phyloP scores from a whole-genome alignment of 2,329 filamentous ascomycete species.

The Epichloe sylvatica region DNA sequence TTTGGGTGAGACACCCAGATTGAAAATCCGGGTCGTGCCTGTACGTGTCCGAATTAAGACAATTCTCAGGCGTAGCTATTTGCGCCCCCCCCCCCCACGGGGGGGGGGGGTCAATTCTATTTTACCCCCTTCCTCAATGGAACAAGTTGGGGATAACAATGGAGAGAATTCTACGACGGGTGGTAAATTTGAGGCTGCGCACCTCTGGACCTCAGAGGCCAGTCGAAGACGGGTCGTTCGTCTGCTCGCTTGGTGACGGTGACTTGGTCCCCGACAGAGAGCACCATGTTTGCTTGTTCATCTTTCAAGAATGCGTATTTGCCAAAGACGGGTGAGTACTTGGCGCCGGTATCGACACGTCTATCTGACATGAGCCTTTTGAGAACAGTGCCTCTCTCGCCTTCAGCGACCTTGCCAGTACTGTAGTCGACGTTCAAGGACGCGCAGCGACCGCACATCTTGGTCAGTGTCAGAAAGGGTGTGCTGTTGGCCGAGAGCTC shows the following conservation, averaged over 20 bases:
- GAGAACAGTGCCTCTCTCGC: constrained; percentile 45
- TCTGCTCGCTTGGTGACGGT: constrained; percentile 33
- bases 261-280: constrained; percentile 44
- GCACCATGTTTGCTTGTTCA: constrained; percentile 13
- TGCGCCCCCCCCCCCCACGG: too few species aligned
- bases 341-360: constrained; percentile 53
- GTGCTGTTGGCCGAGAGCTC: constrained; percentile 34
- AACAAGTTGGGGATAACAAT: background rate
- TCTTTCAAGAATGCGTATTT: constrained; percentile 50
- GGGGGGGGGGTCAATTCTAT: too few species aligned
- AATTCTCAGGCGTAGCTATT: too few species aligned
- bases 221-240: constrained; percentile 41
- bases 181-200: constrained; percentile 14
- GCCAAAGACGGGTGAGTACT: constrained; percentile 58
- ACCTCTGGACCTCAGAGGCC: constrained; percentile 22
- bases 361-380: constrained; percentile 59
- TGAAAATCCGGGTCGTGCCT: too few species aligned
- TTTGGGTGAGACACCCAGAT: too few species aligned
- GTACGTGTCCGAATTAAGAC: too few species aligned
- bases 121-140: too few species aligned
- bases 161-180: background rate
- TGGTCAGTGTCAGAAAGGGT: constrained; percentile 42
- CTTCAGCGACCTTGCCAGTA: constrained; percentile 44
- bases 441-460: constrained; percentile 54
- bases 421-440: constrained; percentile 59